phyloP scores from a whole-genome alignment of 192 early-diverging fungal genomes.

The Coemansia sp. region DNA sequence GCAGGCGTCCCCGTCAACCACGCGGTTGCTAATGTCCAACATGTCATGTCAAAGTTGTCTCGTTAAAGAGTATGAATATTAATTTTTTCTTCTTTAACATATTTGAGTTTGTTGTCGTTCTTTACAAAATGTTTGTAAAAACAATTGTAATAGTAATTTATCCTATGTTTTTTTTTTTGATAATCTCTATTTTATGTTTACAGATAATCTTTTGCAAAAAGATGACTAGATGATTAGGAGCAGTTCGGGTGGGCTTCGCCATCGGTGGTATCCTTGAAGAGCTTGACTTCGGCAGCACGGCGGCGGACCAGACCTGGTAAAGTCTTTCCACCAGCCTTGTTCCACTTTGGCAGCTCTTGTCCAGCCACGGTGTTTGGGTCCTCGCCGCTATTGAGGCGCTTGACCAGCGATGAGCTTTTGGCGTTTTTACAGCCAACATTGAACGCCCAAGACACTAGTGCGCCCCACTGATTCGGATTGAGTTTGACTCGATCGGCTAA shows the following conservation, averaged over 20 bases:
- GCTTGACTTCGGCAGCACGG: conserved; percentile 40
- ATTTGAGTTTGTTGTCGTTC: too few relatives aligned
- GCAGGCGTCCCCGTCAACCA: too few relatives aligned
- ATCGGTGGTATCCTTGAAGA: conserved; percentile 29
- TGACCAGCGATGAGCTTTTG: conserved; percentile 37
- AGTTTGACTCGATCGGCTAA: conserved; percentile 28
- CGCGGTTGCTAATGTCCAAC: too few relatives aligned
- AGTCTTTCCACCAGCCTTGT: conserved; percentile 31
- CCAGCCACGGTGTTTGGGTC: conserved; percentile 31
- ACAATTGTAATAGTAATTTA: too few relatives aligned
- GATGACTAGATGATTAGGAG: conserved; percentile 2
- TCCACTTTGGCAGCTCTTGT: conserved; percentile 55
- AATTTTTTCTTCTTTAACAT: too few relatives aligned
- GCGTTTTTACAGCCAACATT: conserved; percentile 46
- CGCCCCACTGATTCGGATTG: conserved; percentile 52
- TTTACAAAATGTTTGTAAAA: too few relatives aligned
- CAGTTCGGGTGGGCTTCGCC: conserved; percentile 37
- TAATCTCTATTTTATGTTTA: too few relatives aligned
- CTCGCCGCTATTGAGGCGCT: conserved; percentile 43
- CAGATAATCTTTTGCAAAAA: not conserved
- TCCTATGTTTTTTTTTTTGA: too few relatives aligned
- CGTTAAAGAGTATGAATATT: too few relatives aligned
- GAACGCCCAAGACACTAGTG: conserved; percentile 50
- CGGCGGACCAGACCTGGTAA: conserved; percentile 36
- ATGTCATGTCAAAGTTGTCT: too few relatives aligned